Percentiles rank a stretch among this genome's conserved stretches.
Conservation (phyloP, 345 rosid genomes). For the Citropsis articulata region DNA sequence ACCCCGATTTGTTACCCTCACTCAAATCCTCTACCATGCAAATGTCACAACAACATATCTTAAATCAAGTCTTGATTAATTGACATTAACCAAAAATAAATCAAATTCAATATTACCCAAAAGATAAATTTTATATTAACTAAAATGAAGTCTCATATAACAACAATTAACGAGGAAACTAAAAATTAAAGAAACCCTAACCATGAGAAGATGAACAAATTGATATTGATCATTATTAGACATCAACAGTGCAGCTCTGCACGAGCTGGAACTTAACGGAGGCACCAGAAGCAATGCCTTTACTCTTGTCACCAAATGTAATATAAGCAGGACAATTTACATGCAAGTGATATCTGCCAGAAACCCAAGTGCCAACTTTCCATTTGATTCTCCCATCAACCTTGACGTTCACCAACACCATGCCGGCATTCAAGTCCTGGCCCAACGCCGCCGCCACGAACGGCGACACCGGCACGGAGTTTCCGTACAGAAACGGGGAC, state of each 20-base stretch:
- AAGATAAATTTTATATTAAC: not conserved
- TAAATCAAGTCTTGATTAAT: too few species aligned
- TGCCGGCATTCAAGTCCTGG: slow-evolving; percentile 57
- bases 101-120: not conserved
- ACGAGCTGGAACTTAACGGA: slow-evolving; percentile 53
- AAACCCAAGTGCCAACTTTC: slow-evolving; percentile 80
- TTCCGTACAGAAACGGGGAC: slow-evolving; percentile 65
- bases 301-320: slow-evolving; percentile 11
- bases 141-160: not conserved
- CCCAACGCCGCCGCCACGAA: slow-evolving; percentile 31
- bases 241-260: slow-evolving; percentile 56
- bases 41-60: too few species aligned
- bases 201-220: not conserved
- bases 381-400: slow-evolving; percentile 54
- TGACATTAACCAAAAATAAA: not conserved
- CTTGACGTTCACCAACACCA: slow-evolving; percentile 50
- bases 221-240: slow-evolving; percentile 17
- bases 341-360: slow-evolving; percentile 53
- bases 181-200: not conserved
- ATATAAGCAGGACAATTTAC: slow-evolving; percentile 66
- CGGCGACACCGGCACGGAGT: slow-evolving; percentile 49
- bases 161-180: not conserved
- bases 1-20: too few species aligned
- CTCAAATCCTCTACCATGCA: too few species aligned
- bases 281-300: slow-evolving; percentile 19